Evolutionary conservation across 352 stramenopile species (phyloP).

Genomic region (Saprolegnia parasitica): DNA sequence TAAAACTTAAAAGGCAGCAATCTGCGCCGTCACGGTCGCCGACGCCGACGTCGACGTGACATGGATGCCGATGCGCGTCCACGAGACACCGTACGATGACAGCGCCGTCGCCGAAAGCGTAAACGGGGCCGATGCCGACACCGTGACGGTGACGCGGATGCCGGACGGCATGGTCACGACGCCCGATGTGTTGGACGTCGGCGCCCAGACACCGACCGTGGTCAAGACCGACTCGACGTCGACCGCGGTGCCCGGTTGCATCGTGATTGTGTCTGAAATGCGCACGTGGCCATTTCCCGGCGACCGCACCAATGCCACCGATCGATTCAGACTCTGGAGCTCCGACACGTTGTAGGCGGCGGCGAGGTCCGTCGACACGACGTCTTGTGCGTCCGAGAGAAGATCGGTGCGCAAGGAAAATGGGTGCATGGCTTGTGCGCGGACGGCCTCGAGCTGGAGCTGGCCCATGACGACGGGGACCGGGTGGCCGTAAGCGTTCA

Average conservation of each 20-base stretch:
- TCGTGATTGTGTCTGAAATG: neutral
- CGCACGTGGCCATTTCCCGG: neutral
- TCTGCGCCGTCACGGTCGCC: too few species aligned
- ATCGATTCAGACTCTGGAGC: neutral
- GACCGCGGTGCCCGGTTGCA: neutral
- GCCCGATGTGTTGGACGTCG: neutral
- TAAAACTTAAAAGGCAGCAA: too few species aligned
- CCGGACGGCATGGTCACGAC: neutral
- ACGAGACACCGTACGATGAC: neutral
- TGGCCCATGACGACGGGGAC: neutral
- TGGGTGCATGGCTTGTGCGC: neutral
- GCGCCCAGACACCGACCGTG: neutral
- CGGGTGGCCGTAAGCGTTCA: slow-evolving; percentile 2
- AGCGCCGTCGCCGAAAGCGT: neutral
- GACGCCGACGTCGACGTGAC: neutral
- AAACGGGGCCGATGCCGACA: neutral
- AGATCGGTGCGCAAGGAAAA: neutral
- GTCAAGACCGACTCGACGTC: neutral
- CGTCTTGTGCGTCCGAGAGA: neutral
- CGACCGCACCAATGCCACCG: neutral
- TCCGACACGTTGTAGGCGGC: neutral
- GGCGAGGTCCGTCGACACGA: neutral
- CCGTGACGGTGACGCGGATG: neutral
- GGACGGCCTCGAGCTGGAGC: neutral
- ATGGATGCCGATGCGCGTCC: neutral